phyloP scores from a whole-genome alignment of 73 alveolate species.

The Symbiodinium pilosum region DNA sequence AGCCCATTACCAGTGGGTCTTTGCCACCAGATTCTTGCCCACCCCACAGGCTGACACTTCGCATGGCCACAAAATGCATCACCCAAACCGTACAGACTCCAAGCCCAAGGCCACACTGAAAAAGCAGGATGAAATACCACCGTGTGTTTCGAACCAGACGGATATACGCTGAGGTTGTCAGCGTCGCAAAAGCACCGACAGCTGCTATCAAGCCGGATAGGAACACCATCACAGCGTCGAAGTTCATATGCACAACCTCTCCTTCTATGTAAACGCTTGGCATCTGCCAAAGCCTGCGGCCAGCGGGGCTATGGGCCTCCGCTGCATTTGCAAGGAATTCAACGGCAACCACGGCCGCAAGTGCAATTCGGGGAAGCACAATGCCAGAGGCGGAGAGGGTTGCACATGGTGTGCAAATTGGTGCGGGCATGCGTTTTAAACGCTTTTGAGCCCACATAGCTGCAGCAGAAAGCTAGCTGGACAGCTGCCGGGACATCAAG shows the following conservation, averaged over 20 bases:
- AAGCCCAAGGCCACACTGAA: slow-evolving; percentile 46
- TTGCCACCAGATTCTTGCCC: not conserved
- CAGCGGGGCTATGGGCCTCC: too few species aligned
- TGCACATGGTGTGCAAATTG: too few species aligned
- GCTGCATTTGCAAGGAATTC: too few species aligned
- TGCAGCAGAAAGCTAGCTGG: too few species aligned
- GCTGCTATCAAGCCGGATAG: not conserved
- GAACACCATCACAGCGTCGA: not conserved
- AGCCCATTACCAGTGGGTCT: not conserved
- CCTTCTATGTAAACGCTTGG: not conserved
- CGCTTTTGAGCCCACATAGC: too few species aligned
- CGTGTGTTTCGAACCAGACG: not conserved
- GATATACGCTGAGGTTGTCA: slow-evolving; percentile 15
- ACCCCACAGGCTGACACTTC: not conserved
- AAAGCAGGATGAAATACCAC: slow-evolving; percentile 21
- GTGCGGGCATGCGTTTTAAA: too few species aligned
- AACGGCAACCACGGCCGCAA: too few species aligned
- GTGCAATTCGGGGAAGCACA: too few species aligned
- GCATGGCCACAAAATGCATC: slow-evolving; percentile 34
- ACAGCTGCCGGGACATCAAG: too few species aligned
- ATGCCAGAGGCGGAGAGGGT: too few species aligned
- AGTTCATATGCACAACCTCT: not conserved
- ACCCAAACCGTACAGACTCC: slow-evolving; percentile 34
- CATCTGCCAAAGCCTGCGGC: not conserved
- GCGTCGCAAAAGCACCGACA: slow-evolving; percentile 21